Conservation (phyloP, 441 rosid genomes). For the Kokia cookei region DNA sequence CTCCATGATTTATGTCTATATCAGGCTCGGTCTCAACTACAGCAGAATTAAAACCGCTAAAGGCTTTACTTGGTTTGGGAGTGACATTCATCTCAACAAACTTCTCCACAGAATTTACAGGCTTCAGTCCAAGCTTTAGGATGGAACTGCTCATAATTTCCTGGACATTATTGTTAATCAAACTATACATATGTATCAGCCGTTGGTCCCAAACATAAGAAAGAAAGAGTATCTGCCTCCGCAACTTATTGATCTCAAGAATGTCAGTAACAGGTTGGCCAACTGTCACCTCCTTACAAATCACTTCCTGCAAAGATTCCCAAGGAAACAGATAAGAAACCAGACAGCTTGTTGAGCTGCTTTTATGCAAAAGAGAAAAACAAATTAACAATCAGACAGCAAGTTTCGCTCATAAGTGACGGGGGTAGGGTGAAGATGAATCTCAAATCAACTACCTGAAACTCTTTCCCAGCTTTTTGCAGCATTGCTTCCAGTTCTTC, state of each 20-base stretch:
- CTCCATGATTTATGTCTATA: slow-evolving; percentile 29
- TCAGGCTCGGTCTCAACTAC: slow-evolving; percentile 27
- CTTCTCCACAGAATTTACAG: slow-evolving; percentile 30
- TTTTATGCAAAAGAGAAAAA: slow-evolving; percentile 4
- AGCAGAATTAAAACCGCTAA: slow-evolving; percentile 30
- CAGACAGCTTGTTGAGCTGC: neutral
- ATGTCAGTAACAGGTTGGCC: slow-evolving; percentile 50
- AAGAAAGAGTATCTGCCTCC: slow-evolving; percentile 53
- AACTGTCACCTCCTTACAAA: slow-evolving; percentile 26
- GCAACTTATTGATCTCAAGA: slow-evolving; percentile 59
- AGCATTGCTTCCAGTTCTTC: slow-evolving; percentile 47
- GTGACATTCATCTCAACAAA: slow-evolving; percentile 24
- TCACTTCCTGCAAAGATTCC: slow-evolving; percentile 45
- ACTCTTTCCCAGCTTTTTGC: slow-evolving; percentile 52
- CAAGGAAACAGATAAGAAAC: slow-evolving; percentile 19
- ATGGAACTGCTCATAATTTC: slow-evolving; percentile 31
- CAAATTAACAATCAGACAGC: neutral
- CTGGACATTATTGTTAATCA: slow-evolving; percentile 22
- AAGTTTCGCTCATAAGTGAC: neutral
- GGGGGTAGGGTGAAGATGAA: neutral
- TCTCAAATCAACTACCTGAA: slow-evolving; percentile 41
- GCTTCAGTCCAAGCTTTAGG: slow-evolving; percentile 38
- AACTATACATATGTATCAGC: slow-evolving; percentile 39
- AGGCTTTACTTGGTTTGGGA: slow-evolving; percentile 27
- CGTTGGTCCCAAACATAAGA: slow-evolving; percentile 66